A percentile compares a stretch with the other conserved stretches of the same genome.
Evolutionary conservation across 805 yeast species (phyloP).

Genomic region (Starmera amethionina): DNA sequence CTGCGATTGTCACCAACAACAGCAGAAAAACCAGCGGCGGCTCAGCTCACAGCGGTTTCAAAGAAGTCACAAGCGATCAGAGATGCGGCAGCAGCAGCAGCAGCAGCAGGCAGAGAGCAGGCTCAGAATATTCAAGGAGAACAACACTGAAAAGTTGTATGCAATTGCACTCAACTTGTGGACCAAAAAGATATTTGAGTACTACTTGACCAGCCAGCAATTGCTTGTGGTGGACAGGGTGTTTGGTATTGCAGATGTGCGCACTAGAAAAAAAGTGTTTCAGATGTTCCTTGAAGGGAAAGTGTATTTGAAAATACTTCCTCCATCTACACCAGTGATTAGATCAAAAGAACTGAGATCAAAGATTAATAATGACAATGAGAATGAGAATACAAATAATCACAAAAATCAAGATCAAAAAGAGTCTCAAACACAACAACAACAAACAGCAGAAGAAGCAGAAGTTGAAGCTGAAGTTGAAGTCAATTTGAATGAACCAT

Average conservation of each 20-base stretch:
- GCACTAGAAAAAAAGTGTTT: conserved; percentile 24
- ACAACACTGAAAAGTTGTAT: conserved; percentile 17
- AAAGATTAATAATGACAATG: conserved; percentile 3
- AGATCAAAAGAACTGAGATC: conserved; percentile 1
- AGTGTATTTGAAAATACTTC: conserved; percentile 16
- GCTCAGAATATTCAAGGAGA: conserved; percentile 17
- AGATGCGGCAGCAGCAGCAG: background rate
- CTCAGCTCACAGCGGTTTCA: background rate
- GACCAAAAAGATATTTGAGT: conserved; percentile 31
- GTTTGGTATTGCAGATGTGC: conserved; percentile 23
- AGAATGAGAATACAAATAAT: conserved; percentile 1
- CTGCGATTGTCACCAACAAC: no score
- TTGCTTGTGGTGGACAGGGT: conserved; percentile 38
- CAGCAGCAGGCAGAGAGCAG: conserved; percentile 3
- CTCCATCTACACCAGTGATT: conserved; percentile 1
- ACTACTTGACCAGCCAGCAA: conserved; percentile 47
- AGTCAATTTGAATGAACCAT: conserved; percentile 26
- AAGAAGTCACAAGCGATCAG: background rate
- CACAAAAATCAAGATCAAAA: conserved; percentile 1
- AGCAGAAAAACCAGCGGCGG: no score
- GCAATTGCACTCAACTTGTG: conserved; percentile 14
- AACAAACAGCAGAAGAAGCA: conserved; percentile 1
- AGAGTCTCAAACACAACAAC: conserved; percentile 1
- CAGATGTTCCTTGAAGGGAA: conserved; percentile 30
- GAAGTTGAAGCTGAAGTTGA: conserved; percentile 13